Base-by-base conservation (phyloP, 768 basidiomycete species). In the Rhodocollybia butyracea region DNA sequence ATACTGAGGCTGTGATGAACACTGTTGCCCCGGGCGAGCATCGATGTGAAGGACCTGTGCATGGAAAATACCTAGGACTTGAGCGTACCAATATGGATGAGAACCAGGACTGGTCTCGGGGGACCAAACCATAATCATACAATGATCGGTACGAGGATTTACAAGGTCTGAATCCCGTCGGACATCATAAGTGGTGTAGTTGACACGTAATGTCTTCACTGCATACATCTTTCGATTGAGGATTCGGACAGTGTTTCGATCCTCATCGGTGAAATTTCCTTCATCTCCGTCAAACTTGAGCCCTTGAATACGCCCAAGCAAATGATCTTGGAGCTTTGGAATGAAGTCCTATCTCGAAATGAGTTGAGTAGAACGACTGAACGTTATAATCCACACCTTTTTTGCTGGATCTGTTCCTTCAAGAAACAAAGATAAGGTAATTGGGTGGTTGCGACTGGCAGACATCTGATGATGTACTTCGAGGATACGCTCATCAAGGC, bases 161-260 rank as follows among this genome's bases (percentile, higher is more conserved):
- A 76, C 58, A 0, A 54, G 29, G 45, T 77, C 73, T 54, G 73
- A 70, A 8, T 59, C 58, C 1, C 67, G 61, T 8, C 64, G 65
- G 12, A 72, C 42, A 59, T 75, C 68, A 59, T 74, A 75, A 1
- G 70, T 71, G 0, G 70, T 72, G 52, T 70, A 73, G 59, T 72
- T 70, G 50, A 74, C 17, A 5, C 7, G 17, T 40, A 0, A 57
- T 54, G 17, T 40, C 59, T 17, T 7, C 57, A 12, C 32, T 56
- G 17, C 13, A 15, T 6, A 5, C 1, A 42, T 67, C 29, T 56
- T 68, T 67, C 7, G 32, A 68, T 55, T 21, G 5, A n/a, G 22
- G 7, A 51, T 1, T 2, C 36, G 17, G 3, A 68, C 58, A 0
- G 39, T 46, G 0, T 60, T 59, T 1, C 36, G 59, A 48, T 61